Base-by-base conservation (phyloP, 1,284 basidiomycete species). In the Marasmius oreades region DNA sequence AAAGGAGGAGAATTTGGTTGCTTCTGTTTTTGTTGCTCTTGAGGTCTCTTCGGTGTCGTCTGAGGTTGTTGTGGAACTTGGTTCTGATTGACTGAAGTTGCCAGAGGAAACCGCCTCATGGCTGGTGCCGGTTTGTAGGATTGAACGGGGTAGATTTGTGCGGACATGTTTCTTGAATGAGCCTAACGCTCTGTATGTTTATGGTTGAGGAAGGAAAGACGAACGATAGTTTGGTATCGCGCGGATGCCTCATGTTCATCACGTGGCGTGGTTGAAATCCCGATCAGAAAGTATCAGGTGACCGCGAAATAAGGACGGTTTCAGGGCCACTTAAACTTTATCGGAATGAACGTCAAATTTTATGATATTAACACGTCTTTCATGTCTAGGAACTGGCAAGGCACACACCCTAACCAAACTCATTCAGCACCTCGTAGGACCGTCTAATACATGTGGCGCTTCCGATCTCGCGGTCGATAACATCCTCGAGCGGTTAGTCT, bases 381-480 rank as follows among this genome's bases (percentile, higher is more conserved):
- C n/a, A n/a, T n/a, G n/a, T n/a, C n/a, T n/a, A 89, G 88, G 88
- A 34, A 95, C 93, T 0, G 94, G 94, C 5, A 97, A 97, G 74
- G 96, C 94, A 0, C 90, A 93, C 63, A 95, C 94, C 0, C 78
- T 97, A 11, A 87, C 96, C 37, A 95, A 97, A 68, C 81, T 95
- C 53, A 92, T 96, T 57, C 85, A 90, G 28, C 94, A 97, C 66
- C 73, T 94, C 11, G 86, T 91, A 14, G 33, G 77, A 79, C 64
- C 74, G 82, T 1, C 81, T 97, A 16, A 87, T 97, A n/a, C n/a
- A 1, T 95, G 93, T 61, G 94, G 93, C 20, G 93, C 93, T 3
- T 94, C 91, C 3, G 97, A 97, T 64, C 76, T 97, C 53, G 90
- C 94, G 1, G 92, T 96, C 1, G 93, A 96, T 69, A 95, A 96